Percentiles rank a stretch among this genome's conserved stretches.
Evolutionary conservation across 202 grass and related monocot species (phyloP).

Genomic region (Alloteropsis angusta): DNA sequence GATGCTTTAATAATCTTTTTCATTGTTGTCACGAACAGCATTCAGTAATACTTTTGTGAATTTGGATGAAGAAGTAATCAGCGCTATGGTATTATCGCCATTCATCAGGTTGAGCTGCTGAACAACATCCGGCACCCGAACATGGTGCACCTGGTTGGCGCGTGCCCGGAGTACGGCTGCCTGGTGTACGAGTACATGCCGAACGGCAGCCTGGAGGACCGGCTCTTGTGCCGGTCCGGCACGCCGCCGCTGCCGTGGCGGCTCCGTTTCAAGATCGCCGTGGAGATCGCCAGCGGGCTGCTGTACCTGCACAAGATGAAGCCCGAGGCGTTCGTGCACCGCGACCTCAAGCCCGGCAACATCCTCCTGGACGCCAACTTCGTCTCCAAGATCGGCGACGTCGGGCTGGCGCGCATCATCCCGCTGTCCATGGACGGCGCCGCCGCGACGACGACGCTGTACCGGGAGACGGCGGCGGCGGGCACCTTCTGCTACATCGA

Average conservation of each 20-base stretch:
- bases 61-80: background rate
- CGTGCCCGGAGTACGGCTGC: slow-evolving; percentile 74
- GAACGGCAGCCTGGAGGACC: slow-evolving; percentile 73
- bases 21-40: background rate
- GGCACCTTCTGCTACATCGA: slow-evolving; percentile 96
- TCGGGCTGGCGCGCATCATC: slow-evolving; percentile 68
- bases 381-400: slow-evolving; percentile 60
- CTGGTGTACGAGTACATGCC: slow-evolving; percentile 91
- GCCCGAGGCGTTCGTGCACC: slow-evolving; percentile 73
- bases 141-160: slow-evolving; percentile 77
- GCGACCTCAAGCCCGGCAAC: slow-evolving; percentile 80
- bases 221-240: slow-evolving; percentile 54
- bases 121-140: slow-evolving; percentile 67
- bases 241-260: slow-evolving; percentile 56
- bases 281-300: slow-evolving; percentile 54
- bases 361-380: slow-evolving; percentile 60
- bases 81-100: background rate
- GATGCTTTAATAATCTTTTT: background rate
- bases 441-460: background rate
- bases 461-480: slow-evolving; percentile 62
- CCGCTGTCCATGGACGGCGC: slow-evolving; percentile 32
- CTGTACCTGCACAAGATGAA: slow-evolving; percentile 71
- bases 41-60: background rate
- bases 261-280: slow-evolving; percentile 73
- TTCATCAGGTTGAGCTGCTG: slow-evolving; percentile 64